phyloP scores from a whole-genome alignment of 2,329 filamentous ascomycete genomes.

The Stachybotrys elegans region DNA sequence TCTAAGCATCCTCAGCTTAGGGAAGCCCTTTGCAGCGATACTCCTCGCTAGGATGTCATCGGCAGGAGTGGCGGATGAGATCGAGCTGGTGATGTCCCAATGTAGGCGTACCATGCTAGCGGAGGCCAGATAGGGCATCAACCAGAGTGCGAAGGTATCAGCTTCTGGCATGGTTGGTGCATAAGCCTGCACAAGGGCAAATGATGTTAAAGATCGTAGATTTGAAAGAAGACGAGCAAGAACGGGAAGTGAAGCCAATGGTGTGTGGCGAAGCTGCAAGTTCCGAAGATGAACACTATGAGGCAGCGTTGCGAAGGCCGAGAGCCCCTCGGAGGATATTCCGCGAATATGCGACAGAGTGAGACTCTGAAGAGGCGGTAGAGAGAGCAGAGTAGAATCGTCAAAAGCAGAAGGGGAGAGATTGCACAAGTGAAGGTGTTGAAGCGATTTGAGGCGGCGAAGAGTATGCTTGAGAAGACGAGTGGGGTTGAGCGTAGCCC shows the following conservation, averaged over 20 bases:
- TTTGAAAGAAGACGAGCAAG: conserved; percentile 56
- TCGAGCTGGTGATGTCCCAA: conserved; percentile 58
- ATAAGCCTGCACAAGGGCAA: conserved; percentile 50
- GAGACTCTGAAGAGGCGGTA: conserved; percentile 51
- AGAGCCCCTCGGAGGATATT: conserved; percentile 51
- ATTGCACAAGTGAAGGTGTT: conserved; percentile 54
- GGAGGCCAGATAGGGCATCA: conserved; percentile 61
- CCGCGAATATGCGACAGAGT: conserved; percentile 52
- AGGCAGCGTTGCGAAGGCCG: conserved; percentile 47
- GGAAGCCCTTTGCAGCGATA: conserved; percentile 59
- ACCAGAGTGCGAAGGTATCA: conserved; percentile 49
- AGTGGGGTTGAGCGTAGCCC: conserved; percentile 48
- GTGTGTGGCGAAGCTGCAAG: conserved; percentile 51
- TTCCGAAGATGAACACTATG: conserved; percentile 39
- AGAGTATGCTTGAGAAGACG: conserved; percentile 47
- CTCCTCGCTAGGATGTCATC: conserved; percentile 60
- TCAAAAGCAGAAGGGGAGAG: conserved; percentile 52
- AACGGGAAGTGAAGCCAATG: conserved; percentile 50
- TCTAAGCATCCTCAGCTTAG: conserved; percentile 53
- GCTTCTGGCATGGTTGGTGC: conserved; percentile 51
- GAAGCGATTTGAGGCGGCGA: conserved; percentile 45
- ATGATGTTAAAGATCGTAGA: conserved; percentile 40
- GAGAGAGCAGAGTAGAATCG: conserved; percentile 47
- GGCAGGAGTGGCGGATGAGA: conserved; percentile 39
- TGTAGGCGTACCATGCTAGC: conserved; percentile 48